These are phyloP conservation scores for Aspergillus fumigatus DNA, from an alignment of 2,329 filamentous ascomycete genomes.

Conservation along the genomic window DNA sequence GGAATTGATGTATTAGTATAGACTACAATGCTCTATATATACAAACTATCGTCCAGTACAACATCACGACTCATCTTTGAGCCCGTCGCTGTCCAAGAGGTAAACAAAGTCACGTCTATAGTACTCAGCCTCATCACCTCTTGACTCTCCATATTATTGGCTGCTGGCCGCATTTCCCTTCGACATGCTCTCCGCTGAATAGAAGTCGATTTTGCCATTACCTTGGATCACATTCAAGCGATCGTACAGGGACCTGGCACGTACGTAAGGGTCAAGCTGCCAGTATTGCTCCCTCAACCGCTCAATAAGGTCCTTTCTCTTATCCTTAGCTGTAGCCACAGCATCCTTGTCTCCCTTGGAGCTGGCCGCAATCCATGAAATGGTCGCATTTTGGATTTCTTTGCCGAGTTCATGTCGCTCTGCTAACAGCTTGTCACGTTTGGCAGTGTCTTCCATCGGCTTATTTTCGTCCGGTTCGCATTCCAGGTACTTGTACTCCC, in stretches of 20 bases:
- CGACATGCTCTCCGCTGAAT: slow-evolving; percentile 41
- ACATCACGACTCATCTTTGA: background rate
- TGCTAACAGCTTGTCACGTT: slow-evolving; percentile 59
- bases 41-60: background rate
- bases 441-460: slow-evolving; percentile 62
- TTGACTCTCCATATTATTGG: background rate
- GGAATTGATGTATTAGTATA: background rate
- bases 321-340: slow-evolving; percentile 48
- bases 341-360: slow-evolving; percentile 44
- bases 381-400: slow-evolving; percentile 69
- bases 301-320: slow-evolving; percentile 59
- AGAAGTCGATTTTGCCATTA: slow-evolving; percentile 68
- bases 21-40: background rate
- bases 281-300: slow-evolving; percentile 74
- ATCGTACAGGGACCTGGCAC: slow-evolving; percentile 81
- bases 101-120: background rate
- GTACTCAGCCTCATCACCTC: background rate
- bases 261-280: slow-evolving; percentile 79
- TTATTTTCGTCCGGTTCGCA: slow-evolving; percentile 72
- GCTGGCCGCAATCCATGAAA: slow-evolving; percentile 65
- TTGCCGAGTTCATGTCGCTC: slow-evolving; percentile 63
- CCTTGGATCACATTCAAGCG: slow-evolving; percentile 66
- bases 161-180: slow-evolving; percentile 10
- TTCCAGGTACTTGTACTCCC: slow-evolving; percentile 77
- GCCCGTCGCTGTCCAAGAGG: background rate